A percentile compares a stretch with the other conserved stretches of the same genome.
Conservation (phyloP, 2,329 filamentous ascomycete genomes). For the Colletotrichum incanum region DNA sequence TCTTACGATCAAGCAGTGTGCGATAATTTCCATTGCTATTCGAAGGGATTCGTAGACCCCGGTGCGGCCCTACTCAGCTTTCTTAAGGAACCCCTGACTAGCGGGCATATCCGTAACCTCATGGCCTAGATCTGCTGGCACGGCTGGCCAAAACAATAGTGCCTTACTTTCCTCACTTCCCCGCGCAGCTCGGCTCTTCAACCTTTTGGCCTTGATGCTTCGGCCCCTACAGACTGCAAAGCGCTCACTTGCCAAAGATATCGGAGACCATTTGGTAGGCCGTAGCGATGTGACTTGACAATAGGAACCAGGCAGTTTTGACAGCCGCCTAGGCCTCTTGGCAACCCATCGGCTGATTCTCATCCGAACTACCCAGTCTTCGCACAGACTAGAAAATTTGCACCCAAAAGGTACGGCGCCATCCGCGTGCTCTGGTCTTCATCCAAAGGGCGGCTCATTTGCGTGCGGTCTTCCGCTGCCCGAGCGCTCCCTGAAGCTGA, state of each 20-base stretch:
- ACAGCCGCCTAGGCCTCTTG: not conserved
- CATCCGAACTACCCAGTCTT: not conserved
- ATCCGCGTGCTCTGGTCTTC: not conserved
- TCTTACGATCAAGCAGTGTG: not conserved
- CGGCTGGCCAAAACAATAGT: slow-evolving; percentile 1
- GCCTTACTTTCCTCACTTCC: not conserved
- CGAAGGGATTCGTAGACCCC: not conserved
- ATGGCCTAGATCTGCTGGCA: not conserved
- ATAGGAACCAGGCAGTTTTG: not conserved
- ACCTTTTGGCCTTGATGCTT: not conserved
- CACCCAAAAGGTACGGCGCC: not conserved
- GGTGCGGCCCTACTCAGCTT: not conserved
- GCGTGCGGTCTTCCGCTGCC: not conserved
- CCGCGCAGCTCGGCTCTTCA: not conserved
- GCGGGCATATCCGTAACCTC: slow-evolving; percentile 2
- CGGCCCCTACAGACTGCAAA: not conserved
- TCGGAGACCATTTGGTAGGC: not conserved
- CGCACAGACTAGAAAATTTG: slow-evolving; percentile 17
- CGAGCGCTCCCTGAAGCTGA: slow-evolving; percentile 1
- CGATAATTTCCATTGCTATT: not conserved
- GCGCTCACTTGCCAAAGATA: not conserved
- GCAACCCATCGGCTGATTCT: not conserved
- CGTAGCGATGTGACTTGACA: not conserved
- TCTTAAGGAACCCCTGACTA: slow-evolving; percentile 1
- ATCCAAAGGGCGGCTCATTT: not conserved